Evolutionary conservation across 495 filamentous ascomycete genomes (phyloP).

Genomic region (Penicillium flavigenum): DNA sequence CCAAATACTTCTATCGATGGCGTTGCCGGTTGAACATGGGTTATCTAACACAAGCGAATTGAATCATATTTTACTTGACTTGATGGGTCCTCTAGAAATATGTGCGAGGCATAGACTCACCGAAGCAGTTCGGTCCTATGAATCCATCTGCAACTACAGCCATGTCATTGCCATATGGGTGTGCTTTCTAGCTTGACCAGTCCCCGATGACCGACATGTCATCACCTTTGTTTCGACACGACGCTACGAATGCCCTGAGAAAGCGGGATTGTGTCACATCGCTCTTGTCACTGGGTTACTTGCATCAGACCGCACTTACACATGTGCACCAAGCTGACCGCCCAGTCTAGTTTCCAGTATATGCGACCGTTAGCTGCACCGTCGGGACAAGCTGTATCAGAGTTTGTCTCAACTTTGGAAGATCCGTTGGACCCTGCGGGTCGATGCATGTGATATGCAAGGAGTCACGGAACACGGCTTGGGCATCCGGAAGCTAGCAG

Average conservation of each 20-base stretch:
- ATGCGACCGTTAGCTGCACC: background rate
- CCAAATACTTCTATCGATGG: slow-evolving; percentile 1
- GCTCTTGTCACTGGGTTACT: background rate
- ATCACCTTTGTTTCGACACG: background rate
- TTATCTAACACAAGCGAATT: slow-evolving; percentile 11
- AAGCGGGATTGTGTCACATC: background rate
- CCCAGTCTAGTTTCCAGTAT: background rate
- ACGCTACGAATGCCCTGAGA: too few species aligned
- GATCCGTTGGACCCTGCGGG: background rate
- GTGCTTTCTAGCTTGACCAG: background rate
- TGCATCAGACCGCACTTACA: slow-evolving; percentile 8
- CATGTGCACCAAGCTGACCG: background rate
- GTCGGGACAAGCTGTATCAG: slow-evolving; percentile 7
- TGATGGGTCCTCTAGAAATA: background rate
- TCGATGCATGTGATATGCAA: slow-evolving; percentile 4
- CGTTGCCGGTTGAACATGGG: slow-evolving; percentile 12
- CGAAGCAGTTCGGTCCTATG: background rate
- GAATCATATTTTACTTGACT: slow-evolving; percentile 2
- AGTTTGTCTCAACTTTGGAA: background rate
- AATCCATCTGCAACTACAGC: background rate
- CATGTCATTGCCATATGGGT: background rate
- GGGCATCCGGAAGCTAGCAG: background rate
- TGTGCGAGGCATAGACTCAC: background rate
- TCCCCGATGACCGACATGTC: background rate
- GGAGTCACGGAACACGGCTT: background rate